Conservation (phyloP, 768 basidiomycete species). For the Suillus americanus region DNA sequence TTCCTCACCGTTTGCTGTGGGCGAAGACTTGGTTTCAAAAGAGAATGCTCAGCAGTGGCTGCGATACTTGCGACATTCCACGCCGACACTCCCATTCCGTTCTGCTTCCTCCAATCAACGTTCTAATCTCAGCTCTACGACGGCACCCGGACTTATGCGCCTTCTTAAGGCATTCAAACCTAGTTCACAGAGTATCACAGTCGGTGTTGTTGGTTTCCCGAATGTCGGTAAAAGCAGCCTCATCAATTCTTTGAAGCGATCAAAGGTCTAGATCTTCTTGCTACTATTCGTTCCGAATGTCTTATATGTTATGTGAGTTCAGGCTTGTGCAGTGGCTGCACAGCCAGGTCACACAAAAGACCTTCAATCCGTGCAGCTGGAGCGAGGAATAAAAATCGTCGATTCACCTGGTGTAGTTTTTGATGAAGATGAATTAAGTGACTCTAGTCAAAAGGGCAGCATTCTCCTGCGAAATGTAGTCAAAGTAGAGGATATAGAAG, state of each 20-base stretch:
- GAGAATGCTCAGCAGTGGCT: slow-evolving; percentile 90
- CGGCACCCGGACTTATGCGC: slow-evolving; percentile 74
- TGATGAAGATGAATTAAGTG: slow-evolving; percentile 65
- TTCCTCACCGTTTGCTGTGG: background rate
- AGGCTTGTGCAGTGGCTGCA: slow-evolving; percentile 93
- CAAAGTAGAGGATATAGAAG: slow-evolving; percentile 87
- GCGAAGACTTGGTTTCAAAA: slow-evolving; percentile 81
- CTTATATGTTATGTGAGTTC: slow-evolving; percentile 3
- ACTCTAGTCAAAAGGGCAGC: slow-evolving; percentile 46
- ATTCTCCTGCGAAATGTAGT: slow-evolving; percentile 85
- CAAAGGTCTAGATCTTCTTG: slow-evolving; percentile 51
- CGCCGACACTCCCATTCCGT: slow-evolving; percentile 91
- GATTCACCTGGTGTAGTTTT: slow-evolving; percentile 99
- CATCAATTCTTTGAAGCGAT: slow-evolving; percentile 89
- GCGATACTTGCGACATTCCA: slow-evolving; percentile 85
- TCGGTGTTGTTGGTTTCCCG: slow-evolving; percentile 94
- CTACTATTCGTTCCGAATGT: slow-evolving; percentile 1
- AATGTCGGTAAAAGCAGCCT: slow-evolving; percentile 96
- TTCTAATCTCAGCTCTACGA: slow-evolving; percentile 75
- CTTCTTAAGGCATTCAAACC: slow-evolving; percentile 84
- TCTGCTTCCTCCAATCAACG: slow-evolving; percentile 76
- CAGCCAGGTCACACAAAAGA: slow-evolving; percentile 94
- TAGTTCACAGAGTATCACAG: slow-evolving; percentile 67
- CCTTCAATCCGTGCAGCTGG: slow-evolving; percentile 87
- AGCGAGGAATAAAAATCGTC: slow-evolving; percentile 88